Conservation (phyloP, 768 basidiomycete genomes). For the Porphyrellus cyaneotinctus region DNA sequence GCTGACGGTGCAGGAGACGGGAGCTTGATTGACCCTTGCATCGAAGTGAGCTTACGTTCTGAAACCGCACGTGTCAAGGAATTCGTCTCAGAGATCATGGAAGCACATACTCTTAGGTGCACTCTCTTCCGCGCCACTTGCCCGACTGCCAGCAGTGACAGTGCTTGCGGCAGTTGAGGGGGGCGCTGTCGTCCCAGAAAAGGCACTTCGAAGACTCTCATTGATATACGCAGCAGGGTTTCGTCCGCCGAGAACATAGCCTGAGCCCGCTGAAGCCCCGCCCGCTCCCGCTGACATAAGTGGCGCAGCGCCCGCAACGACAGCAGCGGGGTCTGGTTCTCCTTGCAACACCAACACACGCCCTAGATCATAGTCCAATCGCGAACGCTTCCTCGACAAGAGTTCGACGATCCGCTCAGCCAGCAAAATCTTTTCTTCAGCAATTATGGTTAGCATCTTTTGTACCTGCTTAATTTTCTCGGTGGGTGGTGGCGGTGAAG, state of each 20-base stretch:
- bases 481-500: slow-evolving; percentile 23
- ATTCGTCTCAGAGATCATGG: neutral
- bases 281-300: slow-evolving; percentile 14
- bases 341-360: slow-evolving; percentile 43
- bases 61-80: slow-evolving; percentile 2
- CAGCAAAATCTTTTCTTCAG: slow-evolving; percentile 41
- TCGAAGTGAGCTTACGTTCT: slow-evolving; percentile 30
- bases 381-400: slow-evolving; percentile 43
- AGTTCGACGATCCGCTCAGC: slow-evolving; percentile 43
- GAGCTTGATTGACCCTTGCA: slow-evolving; percentile 31
- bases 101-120: slow-evolving; percentile 28
- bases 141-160: slow-evolving; percentile 11
- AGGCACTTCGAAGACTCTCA: slow-evolving; percentile 36
- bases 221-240: slow-evolving; percentile 40
- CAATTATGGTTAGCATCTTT: slow-evolving; percentile 30
- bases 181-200: slow-evolving; percentile 27
- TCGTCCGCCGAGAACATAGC: slow-evolving; percentile 33
- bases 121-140: slow-evolving; percentile 22
- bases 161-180: slow-evolving; percentile 8
- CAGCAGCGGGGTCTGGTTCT: slow-evolving; percentile 35
- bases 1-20: slow-evolving; percentile 34
- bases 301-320: slow-evolving; percentile 28
- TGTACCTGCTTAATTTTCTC: slow-evolving; percentile 31
- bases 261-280: slow-evolving; percentile 15
- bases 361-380: slow-evolving; percentile 45